Evolutionary conservation across 2,329 filamentous ascomycete genomes (phyloP), one percentile per base, ranked within the genome.

Genomic region (Penicillium polonicum): DNA sequence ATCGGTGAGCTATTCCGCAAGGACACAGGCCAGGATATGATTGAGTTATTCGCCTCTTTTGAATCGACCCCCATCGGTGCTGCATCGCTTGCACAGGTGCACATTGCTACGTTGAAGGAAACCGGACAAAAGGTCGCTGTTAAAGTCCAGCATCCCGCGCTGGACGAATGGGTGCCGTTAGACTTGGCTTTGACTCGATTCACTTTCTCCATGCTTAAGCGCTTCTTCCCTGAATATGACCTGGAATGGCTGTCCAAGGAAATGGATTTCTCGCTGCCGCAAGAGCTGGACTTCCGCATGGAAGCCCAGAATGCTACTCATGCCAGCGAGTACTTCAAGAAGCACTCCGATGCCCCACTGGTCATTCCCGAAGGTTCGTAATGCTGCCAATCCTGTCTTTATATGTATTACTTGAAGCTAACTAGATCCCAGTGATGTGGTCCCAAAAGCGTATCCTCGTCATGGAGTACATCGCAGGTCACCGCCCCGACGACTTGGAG

Each of bases 191-290:
- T 99, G 60, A 99, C 94, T 5, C 81, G 85, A 38, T 95, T 94
- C 68, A 95, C 92, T 0, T 99, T 99, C 74, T 86, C 88, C 12
- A 94, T 88, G 0, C 79, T 99, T 59, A 96, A 96, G 76, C 84
- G 85, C 58, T 97, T 93, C 80, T 99, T 99, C 71, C 95, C 95
- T 2, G 92, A 97, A 67, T 99, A 99, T 74, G 94, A 99, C 73
- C 82, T 99, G 29, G 92, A 96, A 70, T 99, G 94, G 94, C 80
- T 99, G 10, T 92, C 91, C 1, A 86, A 88, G 8, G 94, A 99
- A 76, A 95, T 99, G 89, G 91, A 97, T 59, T 78, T 86, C 21
- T 97, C 92, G 3, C 78, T 99, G 7, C 94, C 94, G 0, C 88
- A 93, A 71, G 94, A 99, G 75, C 81, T 99, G 52, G 89, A 99